These are phyloP conservation scores for Monosporascus ibericus DNA, from an alignment of 2,329 filamentous ascomycete species.

Conservation along the genomic window DNA sequence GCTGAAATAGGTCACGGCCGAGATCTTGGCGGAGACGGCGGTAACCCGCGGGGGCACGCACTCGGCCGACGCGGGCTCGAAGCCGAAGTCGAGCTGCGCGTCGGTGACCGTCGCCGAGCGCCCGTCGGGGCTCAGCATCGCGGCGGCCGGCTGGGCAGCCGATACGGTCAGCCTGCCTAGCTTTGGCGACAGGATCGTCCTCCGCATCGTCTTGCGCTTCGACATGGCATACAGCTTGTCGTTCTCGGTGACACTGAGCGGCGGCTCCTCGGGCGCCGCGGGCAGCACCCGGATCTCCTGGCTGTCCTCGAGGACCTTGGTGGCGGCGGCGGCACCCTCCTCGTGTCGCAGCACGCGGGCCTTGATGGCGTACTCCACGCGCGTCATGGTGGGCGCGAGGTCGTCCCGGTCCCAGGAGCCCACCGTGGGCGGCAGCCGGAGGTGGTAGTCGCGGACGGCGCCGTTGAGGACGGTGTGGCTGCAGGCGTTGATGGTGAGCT, in stretches of 20 bases:
- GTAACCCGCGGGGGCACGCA: slow-evolving; percentile 42
- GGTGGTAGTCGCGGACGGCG: slow-evolving; percentile 45
- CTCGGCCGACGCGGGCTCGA: slow-evolving; percentile 38
- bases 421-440: slow-evolving; percentile 47
- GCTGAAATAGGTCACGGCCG: slow-evolving; percentile 47
- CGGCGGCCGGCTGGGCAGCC: slow-evolving; percentile 39
- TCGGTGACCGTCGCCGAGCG: slow-evolving; percentile 34
- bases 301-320: slow-evolving; percentile 34
- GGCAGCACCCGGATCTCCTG: slow-evolving; percentile 49
- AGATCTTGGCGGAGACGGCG: slow-evolving; percentile 43
- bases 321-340: slow-evolving; percentile 16
- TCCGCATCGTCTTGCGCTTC: slow-evolving; percentile 47
- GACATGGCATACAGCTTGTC: slow-evolving; percentile 45
- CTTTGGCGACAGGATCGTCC: slow-evolving; percentile 46
- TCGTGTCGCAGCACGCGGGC: slow-evolving; percentile 35
- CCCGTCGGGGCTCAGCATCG: slow-evolving; percentile 46
- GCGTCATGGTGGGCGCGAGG: slow-evolving; percentile 48
- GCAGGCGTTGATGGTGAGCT: slow-evolving; percentile 52
- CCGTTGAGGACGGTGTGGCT: slow-evolving; percentile 39
- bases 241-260: slow-evolving; percentile 40
- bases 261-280: slow-evolving; percentile 41
- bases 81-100: slow-evolving; percentile 40
- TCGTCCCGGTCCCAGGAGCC: slow-evolving; percentile 49
- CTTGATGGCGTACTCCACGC: slow-evolving; percentile 47
- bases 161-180: slow-evolving; percentile 42